These are phyloP conservation scores for Vishniacozyma victoriae DNA, from an alignment of 768 basidiomycete species.

Conservation along the genomic window DNA sequence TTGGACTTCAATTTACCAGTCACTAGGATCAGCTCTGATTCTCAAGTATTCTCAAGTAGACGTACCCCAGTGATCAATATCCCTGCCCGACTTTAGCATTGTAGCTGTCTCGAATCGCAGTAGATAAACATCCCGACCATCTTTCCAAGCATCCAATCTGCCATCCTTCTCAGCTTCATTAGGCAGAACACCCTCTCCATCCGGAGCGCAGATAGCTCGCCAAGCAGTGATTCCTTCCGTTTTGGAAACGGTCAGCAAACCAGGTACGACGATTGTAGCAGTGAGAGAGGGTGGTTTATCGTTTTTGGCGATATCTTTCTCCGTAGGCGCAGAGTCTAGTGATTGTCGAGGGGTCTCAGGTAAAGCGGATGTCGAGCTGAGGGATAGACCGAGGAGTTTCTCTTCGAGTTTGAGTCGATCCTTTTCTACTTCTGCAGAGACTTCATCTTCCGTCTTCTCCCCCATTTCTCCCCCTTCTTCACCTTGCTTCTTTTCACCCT, in stretches of 20 bases:
- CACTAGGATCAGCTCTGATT: slow-evolving; percentile 27
- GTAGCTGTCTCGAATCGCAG: slow-evolving; percentile 46
- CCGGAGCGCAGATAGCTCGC: slow-evolving; percentile 28
- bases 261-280: slow-evolving; percentile 50
- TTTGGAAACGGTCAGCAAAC: slow-evolving; percentile 47
- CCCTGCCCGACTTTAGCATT: slow-evolving; percentile 38
- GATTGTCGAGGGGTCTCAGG: slow-evolving; percentile 13
- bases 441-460: slow-evolving; percentile 6
- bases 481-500: slow-evolving; percentile 40
- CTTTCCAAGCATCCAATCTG: slow-evolving; percentile 32
- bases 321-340: slow-evolving; percentile 22
- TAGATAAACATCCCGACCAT: slow-evolving; percentile 49
- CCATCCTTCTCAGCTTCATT: not conserved
- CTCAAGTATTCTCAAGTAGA: not conserved
- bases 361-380: slow-evolving; percentile 11
- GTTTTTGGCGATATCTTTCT: slow-evolving; percentile 17
- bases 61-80: slow-evolving; percentile 35
- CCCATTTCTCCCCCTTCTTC: slow-evolving; percentile 5
- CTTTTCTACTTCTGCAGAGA: slow-evolving; percentile 12
- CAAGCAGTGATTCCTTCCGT: slow-evolving; percentile 48
- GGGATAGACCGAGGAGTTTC: slow-evolving; percentile 22
- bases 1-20: slow-evolving; percentile 41
- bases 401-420: slow-evolving; percentile 24
- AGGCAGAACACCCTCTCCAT: not conserved
- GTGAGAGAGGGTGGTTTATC: slow-evolving; percentile 40